Percentiles rank a stretch among this genome's conserved stretches.
Evolutionary conservation across 2,329 filamentous ascomycete species (phyloP).

Genomic region (Aureobasidium leucospermi): DNA sequence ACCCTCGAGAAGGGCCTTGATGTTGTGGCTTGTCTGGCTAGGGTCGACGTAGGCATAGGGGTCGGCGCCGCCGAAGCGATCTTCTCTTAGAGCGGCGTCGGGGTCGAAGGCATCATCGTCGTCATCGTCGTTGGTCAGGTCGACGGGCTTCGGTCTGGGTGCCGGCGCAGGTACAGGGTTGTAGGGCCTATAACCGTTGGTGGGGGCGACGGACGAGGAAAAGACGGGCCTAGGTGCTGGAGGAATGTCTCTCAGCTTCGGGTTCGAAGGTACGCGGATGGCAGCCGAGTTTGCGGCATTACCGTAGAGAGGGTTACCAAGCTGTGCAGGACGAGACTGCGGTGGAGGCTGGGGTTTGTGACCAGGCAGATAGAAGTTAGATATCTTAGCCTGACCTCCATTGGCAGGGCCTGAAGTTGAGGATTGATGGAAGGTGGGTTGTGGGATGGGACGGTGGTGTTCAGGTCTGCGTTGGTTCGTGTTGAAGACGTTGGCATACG

Average conservation of each 20-base stretch:
- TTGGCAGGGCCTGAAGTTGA: background rate
- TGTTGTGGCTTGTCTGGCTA: slow-evolving; percentile 62
- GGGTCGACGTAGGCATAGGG: slow-evolving; percentile 60
- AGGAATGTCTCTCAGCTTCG: slow-evolving; percentile 38
- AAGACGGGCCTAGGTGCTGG: slow-evolving; percentile 47
- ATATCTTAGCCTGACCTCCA: slow-evolving; percentile 5
- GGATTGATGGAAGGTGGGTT: slow-evolving; percentile 10
- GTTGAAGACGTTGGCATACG: slow-evolving; percentile 41
- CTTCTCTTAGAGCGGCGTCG: slow-evolving; percentile 38
- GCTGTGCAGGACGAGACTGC: slow-evolving; percentile 3
- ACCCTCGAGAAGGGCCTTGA: slow-evolving; percentile 76
- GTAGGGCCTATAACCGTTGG: slow-evolving; percentile 42
- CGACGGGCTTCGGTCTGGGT: slow-evolving; percentile 35
- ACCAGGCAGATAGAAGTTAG: slow-evolving; percentile 22
- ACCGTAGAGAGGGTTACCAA: slow-evolving; percentile 2
- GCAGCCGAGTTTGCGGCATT: slow-evolving; percentile 12
- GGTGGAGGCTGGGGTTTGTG: slow-evolving; percentile 16
- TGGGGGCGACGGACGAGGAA: slow-evolving; percentile 37
- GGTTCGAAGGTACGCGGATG: slow-evolving; percentile 44
- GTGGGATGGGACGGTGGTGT: slow-evolving; percentile 13
- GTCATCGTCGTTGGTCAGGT: slow-evolving; percentile 38
- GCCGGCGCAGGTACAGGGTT: slow-evolving; percentile 23
- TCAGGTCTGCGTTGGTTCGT: slow-evolving; percentile 29
- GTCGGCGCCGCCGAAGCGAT: slow-evolving; percentile 48
- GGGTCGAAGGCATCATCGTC: slow-evolving; percentile 41